Conservation (phyloP, 805 yeast genomes). For the Myxozyma udenii region DNA sequence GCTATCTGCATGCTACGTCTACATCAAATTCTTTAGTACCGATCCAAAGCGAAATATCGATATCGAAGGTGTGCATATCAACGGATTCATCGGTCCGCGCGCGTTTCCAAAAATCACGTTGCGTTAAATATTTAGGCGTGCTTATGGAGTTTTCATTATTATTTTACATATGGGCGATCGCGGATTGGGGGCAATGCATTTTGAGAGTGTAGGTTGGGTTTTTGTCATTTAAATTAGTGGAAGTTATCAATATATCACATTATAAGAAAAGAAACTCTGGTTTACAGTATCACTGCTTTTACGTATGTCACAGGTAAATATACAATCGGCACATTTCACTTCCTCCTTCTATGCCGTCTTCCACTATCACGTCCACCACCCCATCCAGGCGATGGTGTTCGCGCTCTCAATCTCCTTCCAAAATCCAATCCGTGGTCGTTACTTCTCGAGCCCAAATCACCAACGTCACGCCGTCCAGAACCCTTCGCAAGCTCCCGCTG, state of each 20-base stretch:
- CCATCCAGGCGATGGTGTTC: slow-evolving; percentile 2
- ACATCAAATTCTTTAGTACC: slow-evolving; percentile 25
- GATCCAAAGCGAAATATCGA: slow-evolving; percentile 33
- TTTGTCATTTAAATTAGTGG: too few relatives aligned
- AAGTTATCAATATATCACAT: too few relatives aligned
- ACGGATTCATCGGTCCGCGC: slow-evolving; percentile 34
- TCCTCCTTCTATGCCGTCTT: too few relatives aligned
- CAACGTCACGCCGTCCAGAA: background rate
- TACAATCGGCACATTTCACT: too few relatives aligned
- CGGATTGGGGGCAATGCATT: too few relatives aligned
- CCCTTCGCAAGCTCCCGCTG: slow-evolving; percentile 6
- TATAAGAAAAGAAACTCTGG: too few relatives aligned
- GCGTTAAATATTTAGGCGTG: too few relatives aligned
- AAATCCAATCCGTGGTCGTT: background rate
- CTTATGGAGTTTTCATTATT: too few relatives aligned
- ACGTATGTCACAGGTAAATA: too few relatives aligned
- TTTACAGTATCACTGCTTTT: too few relatives aligned
- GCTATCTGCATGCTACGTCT: slow-evolving; percentile 24
- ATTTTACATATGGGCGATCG: too few relatives aligned
- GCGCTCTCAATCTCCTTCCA: background rate
- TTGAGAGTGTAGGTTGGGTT: too few relatives aligned
- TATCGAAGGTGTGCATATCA: slow-evolving; percentile 37
- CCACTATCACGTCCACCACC: background rate
- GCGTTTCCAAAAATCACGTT: slow-evolving; percentile 19
- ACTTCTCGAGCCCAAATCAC: background rate